Conservation (phyloP, 2,329 filamentous ascomycete species). For the Penicillium sp. region DNA sequence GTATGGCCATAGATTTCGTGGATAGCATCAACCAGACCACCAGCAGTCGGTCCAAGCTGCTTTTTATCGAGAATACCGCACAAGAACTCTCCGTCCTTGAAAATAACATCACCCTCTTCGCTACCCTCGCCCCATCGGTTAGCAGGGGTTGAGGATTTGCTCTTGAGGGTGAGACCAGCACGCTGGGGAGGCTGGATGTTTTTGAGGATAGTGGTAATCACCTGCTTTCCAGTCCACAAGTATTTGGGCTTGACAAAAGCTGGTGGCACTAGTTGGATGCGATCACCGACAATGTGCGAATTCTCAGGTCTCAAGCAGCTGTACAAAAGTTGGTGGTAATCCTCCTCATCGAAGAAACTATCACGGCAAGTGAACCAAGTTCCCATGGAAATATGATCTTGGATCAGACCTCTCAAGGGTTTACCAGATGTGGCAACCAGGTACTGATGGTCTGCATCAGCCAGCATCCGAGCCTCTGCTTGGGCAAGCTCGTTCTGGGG, state of each 20-base stretch:
- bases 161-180: slow-evolving; percentile 73
- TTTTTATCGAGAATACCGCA: slow-evolving; percentile 93
- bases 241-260: slow-evolving; percentile 76
- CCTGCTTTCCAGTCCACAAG: slow-evolving; percentile 94
- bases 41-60: slow-evolving; percentile 83
- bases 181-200: slow-evolving; percentile 81
- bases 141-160: slow-evolving; percentile 74
- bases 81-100: slow-evolving; percentile 84
- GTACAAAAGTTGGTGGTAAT: slow-evolving; percentile 95
- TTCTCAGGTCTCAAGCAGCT: slow-evolving; percentile 85
- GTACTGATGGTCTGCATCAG: slow-evolving; percentile 97
- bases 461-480: slow-evolving; percentile 87
- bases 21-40: slow-evolving; percentile 85
- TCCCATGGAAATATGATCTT: slow-evolving; percentile 96
- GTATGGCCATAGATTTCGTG: slow-evolving; percentile 92
- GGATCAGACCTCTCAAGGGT: slow-evolving; percentile 90
- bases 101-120: slow-evolving; percentile 78
- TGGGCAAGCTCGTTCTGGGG: slow-evolving; percentile 94
- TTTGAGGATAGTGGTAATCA: slow-evolving; percentile 87
- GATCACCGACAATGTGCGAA: slow-evolving; percentile 79
- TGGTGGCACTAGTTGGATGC: slow-evolving; percentile 77
- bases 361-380: slow-evolving; percentile 89
- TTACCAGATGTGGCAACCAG: slow-evolving; percentile 91
- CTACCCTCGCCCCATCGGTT: slow-evolving; percentile 69
- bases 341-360: slow-evolving; percentile 80